Evolutionary conservation across 257 asterid genomes (phyloP).

Genomic region (Solanum bulbocastanum): DNA sequence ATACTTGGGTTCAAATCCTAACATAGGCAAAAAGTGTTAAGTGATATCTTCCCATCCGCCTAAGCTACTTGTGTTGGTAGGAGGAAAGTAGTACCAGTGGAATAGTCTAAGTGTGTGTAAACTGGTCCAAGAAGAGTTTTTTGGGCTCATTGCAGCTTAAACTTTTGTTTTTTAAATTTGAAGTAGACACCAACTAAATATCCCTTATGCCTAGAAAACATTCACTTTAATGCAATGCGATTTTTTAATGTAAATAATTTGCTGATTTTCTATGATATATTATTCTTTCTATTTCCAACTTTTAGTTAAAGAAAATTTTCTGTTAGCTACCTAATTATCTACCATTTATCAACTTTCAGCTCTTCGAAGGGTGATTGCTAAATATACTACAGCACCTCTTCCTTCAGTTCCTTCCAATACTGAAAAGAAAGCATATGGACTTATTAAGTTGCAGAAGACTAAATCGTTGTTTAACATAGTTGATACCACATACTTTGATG

Average conservation of each 20-base stretch:
- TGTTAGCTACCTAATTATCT: slow-evolving; percentile 4
- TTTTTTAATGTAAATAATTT: too few species aligned
- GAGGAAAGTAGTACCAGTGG: not conserved
- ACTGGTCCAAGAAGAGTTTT: not conserved
- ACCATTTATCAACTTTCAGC: slow-evolving; percentile 44
- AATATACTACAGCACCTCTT: slow-evolving; percentile 42
- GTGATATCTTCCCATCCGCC: not conserved
- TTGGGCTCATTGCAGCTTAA: not conserved
- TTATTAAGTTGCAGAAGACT: slow-evolving; percentile 36
- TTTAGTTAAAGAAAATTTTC: not conserved
- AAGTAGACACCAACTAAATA: not conserved
- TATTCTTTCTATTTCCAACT: too few species aligned
- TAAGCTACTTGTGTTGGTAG: not conserved
- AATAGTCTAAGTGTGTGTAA: not conserved
- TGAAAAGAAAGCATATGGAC: slow-evolving; percentile 62
- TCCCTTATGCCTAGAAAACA: not conserved
- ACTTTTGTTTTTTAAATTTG: not conserved
- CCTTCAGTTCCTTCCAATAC: slow-evolving; percentile 48
- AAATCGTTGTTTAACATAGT: slow-evolving; percentile 45
- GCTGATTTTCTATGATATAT: too few species aligned
- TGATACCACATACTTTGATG: slow-evolving; percentile 19
- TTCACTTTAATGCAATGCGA: not conserved
- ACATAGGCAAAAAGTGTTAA: not conserved
- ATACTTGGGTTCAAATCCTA: not conserved
- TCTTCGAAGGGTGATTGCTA: slow-evolving; percentile 63